Evolutionary conservation across 2,329 filamentous ascomycete genomes (phyloP).

Genomic region (Alternaria gansuensis): DNA sequence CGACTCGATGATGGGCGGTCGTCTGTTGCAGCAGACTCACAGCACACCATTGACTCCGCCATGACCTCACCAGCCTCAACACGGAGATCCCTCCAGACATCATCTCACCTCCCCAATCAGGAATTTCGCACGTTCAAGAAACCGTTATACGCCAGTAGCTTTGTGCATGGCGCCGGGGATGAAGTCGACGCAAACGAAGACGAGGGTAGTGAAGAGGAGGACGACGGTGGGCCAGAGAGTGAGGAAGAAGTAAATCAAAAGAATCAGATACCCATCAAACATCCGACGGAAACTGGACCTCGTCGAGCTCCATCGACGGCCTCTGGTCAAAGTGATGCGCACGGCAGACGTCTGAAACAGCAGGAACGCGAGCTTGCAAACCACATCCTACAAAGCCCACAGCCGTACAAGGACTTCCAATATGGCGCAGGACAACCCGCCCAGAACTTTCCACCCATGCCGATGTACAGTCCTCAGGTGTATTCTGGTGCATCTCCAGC

Average conservation of each 20-base stretch:
- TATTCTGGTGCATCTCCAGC: constrained; percentile 41
- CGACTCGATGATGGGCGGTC: constrained; percentile 32
- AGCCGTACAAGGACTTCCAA: constrained; percentile 46
- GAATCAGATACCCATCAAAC: constrained; percentile 22
- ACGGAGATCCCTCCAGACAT: constrained; percentile 25
- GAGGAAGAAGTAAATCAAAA: constrained; percentile 31
- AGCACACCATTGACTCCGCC: constrained; percentile 32
- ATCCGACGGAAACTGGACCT: constrained; percentile 30
- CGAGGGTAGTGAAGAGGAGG: constrained; percentile 20
- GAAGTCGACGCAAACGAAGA: constrained; percentile 23
- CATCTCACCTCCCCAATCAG: constrained; percentile 23
- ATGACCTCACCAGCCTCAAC: constrained; percentile 44
- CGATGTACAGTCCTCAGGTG: constrained; percentile 41
- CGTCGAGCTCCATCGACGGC: constrained; percentile 34
- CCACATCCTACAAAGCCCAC: constrained; percentile 50
- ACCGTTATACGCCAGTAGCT: constrained; percentile 47
- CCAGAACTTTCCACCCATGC: constrained; percentile 35
- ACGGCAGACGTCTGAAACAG: constrained; percentile 39
- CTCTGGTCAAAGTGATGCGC: constrained; percentile 38
- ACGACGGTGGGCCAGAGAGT: constrained; percentile 25
- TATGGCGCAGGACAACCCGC: constrained; percentile 40
- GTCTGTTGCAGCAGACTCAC: constrained; percentile 37
- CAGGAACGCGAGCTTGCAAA: constrained; percentile 48
- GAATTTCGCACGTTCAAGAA: constrained; percentile 35
- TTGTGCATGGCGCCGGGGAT: constrained; percentile 39